Base-by-base conservation (phyloP, 257 asterid species). In the Nicotiana knightiana region DNA sequence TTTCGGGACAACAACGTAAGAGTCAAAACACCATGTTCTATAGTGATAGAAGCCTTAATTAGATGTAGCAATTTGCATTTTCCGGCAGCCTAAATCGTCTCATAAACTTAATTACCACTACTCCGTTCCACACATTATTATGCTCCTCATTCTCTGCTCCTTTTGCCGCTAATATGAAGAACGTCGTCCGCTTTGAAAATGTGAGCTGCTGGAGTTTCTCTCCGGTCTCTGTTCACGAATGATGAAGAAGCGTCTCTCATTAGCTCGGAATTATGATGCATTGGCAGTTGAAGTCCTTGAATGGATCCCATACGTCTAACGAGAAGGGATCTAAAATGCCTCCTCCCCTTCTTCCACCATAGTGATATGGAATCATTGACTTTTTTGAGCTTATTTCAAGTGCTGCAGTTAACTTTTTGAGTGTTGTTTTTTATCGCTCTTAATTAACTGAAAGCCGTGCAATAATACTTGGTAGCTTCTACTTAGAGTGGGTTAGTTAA, bases 41-140 rank as follows among this genome's bases (percentile, higher is more conserved):
- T 35, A 0, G 33, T 30, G 1, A 30, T 2, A 30, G 71, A 78
- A 57, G 82, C 82, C 11, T 59, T 78, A 24, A 59, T n/a, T 30
- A 59, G 57, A 10, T 59, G 59, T 33, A 78, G 35, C 70, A 32
- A 32, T 78, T 78, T 0, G 35, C 82, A 78, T 78, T 58, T 26
- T 78, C 82, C 2, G 82, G 82, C 53, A 78, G 61, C 37, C 82
- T 78, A 43, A 78, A 78, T 28, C 70, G 57, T 53, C 57, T 53
- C 57, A 53, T 53, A 53, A 53, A 53, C 18, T 21, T 21, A 21
- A 21, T 53, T 53, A 13, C 18, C 39, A 57, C 71, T 33, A 58
- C 30, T 4, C 70, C 24, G 51, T 78, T 66, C 82, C 71, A 78
- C 33, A 46, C 37, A 18, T 78, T 71, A 61, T 35, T 78, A 51